Percentiles rank a stretch among this genome's conserved stretches.
Evolutionary conservation across 2,329 filamentous ascomycete species (phyloP).

Genomic region (Colletotrichum musae): DNA sequence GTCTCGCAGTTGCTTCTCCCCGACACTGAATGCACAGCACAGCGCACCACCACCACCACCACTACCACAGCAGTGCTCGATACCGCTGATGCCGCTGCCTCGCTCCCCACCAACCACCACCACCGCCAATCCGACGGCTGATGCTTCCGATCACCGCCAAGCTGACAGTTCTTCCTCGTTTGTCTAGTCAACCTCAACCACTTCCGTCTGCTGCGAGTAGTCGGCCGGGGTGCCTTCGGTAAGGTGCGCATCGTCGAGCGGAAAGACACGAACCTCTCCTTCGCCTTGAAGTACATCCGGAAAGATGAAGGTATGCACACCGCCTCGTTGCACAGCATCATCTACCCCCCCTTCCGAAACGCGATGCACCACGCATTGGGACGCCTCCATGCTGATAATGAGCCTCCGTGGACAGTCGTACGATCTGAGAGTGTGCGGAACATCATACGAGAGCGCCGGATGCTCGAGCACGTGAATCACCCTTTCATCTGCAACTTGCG

Average conservation of each 20-base stretch:
- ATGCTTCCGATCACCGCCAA: conserved; percentile 23
- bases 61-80: conserved; percentile 1
- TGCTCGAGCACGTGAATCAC: conserved; percentile 98
- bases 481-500: conserved; percentile 98
- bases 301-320: conserved; percentile 89
- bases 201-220: conserved; percentile 93
- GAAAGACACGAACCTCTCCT: conserved; percentile 93
- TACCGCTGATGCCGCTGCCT: conserved; percentile 8
- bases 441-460: conserved; percentile 96
- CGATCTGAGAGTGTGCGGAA: conserved; percentile 98
- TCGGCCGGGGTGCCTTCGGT: conserved; percentile 97
- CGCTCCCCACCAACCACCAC: background rate
- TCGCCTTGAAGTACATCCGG: conserved; percentile 97
- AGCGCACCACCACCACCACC: background rate
- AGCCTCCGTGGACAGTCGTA: conserved; percentile 74
- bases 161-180: conserved; percentile 27
- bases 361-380: conserved; percentile 2
- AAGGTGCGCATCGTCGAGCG: conserved; percentile 99
- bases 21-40: conserved; percentile 12
- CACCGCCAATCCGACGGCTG: background rate
- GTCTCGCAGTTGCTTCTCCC: conserved; percentile 26
- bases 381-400: conserved; percentile 33
- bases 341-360: conserved; percentile 1
- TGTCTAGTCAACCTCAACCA: conserved; percentile 92
- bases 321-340: conserved; percentile 15